Evolutionary conservation across 2,329 filamentous ascomycete genomes (phyloP), one percentile per base, ranked within the genome.

Genomic region (Scedosporium minutisporum): DNA sequence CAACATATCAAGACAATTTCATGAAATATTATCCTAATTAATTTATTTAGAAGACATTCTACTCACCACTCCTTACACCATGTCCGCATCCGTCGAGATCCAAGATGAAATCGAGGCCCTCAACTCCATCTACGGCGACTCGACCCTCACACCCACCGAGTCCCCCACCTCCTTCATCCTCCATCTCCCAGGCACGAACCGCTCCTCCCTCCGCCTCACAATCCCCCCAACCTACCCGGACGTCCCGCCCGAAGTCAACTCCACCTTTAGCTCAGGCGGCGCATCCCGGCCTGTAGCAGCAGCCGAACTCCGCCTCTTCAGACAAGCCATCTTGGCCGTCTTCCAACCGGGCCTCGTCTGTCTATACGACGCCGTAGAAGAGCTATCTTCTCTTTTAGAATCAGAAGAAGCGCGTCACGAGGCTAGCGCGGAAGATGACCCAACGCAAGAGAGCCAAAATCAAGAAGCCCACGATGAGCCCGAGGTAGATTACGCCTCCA

Each of bases 361-460:
- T 69, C 77, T 99, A 3, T 99, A 93, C 69, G 93, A 97, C 71
- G 82, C 96, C n/a, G 82, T 97, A 44, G 93, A 96, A 69, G 88
- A 90, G 69, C 77, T 89, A 66, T 80, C 77, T 63, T 77, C 80
- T 61, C 69, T 61, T 1, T n/a, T 61, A n/a, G 46, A 33, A 33
- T 33, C 60, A 21, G 21, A 42, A 3, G 25, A 25, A 12, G 16
- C 25, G 25, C 51, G 25, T 14, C n/a, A 27, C 6, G 55, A 14
- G 4, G 68, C 67, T 27, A 69, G 65, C 23, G 67, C 71, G 25
- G 55, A 29, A 9, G 55, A 58, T 3, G 16, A 25, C 46, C 67
- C 66, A 18, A 65, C 68, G 65, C 65, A 18, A 25, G 57, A 25
- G 2, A 65, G 64, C 68, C 72, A 62, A 63, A 69, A 27, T 16